phyloP scores from a whole-genome alignment of 371 early-diverging fungal genomes.

The Rozella allomycis region DNA sequence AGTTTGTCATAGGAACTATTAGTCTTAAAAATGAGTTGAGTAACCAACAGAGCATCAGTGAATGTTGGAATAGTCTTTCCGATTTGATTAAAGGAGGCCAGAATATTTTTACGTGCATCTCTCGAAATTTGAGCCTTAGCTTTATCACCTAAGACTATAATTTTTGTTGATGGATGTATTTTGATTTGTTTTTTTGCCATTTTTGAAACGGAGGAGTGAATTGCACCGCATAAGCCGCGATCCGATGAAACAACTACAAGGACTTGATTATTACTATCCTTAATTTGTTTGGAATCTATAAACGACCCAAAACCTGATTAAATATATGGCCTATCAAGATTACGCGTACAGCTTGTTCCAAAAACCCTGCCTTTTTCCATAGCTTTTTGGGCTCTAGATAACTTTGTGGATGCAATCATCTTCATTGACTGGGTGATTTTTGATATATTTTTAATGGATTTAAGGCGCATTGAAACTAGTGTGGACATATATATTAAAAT shows the following conservation, averaged over 20 bases:
- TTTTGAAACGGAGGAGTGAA: conserved; percentile 86
- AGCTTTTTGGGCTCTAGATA: conserved; percentile 71
- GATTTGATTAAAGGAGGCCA: not conserved
- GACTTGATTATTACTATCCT: conserved; percentile 35
- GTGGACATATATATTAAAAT: no score
- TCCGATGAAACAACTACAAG: conserved; percentile 71
- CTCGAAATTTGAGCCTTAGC: conserved; percentile 47
- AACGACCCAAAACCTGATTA: conserved; percentile 3
- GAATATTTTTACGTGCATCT: not conserved
- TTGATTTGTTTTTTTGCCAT: conserved; percentile 41
- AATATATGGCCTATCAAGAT: not conserved
- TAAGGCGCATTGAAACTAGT: conserved; percentile 85
- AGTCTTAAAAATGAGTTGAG: conserved; percentile 44
- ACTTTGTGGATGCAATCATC: conserved; percentile 99
- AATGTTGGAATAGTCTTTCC: conserved; percentile 63
- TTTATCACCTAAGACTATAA: conserved; percentile 70
- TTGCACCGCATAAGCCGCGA: conserved; percentile 96
- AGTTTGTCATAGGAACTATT: conserved; percentile 36
- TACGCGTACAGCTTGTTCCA: conserved; percentile 52
- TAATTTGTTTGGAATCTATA: conserved; percentile 38
- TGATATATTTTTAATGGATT: conserved; percentile 88
- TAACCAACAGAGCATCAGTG: conserved; percentile 62
- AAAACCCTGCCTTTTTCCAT: conserved; percentile 80
- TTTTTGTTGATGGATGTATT: conserved; percentile 16
- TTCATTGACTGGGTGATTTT: conserved; percentile 99